phyloP scores from a whole-genome alignment of 2,329 filamentous ascomycete genomes.

The Fusarium sterilihyphosum region DNA sequence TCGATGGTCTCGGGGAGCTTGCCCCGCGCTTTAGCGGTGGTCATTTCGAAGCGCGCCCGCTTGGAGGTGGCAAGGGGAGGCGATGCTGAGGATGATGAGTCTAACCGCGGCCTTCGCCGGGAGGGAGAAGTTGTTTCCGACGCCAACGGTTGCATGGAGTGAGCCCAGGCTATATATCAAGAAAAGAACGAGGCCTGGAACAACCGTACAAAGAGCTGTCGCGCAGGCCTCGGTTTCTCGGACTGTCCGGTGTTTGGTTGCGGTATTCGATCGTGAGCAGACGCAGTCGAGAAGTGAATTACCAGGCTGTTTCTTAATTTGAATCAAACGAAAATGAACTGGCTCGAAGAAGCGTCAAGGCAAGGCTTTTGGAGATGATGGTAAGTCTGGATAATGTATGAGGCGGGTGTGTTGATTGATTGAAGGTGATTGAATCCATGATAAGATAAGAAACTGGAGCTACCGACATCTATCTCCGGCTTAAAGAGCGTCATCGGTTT shows the following conservation, averaged over 20 bases:
- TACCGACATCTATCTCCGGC: constrained; percentile 21
- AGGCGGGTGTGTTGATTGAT: constrained; percentile 39
- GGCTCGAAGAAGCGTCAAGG: not conserved
- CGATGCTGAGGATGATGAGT: constrained; percentile 48
- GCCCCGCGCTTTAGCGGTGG: constrained; percentile 51
- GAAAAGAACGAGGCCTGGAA: constrained; percentile 38
- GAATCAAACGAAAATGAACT: not conserved
- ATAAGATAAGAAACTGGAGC: constrained; percentile 43
- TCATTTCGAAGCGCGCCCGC: constrained; percentile 49
- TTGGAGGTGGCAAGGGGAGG: constrained; percentile 42
- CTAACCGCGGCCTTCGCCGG: constrained; percentile 52
- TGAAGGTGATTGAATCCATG: constrained; percentile 10
- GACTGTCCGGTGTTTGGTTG: constrained; percentile 18
- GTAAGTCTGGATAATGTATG: not conserved
- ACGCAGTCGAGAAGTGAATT: not conserved
- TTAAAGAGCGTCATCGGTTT: constrained; percentile 17
- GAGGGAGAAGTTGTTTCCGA: constrained; percentile 47
- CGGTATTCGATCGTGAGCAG: not conserved
- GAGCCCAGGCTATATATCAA: not conserved
- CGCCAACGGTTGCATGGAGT: constrained; percentile 49
- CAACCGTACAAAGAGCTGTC: constrained; percentile 42
- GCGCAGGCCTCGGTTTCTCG: constrained; percentile 41
- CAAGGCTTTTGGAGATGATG: not conserved
- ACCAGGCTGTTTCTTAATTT: not conserved
- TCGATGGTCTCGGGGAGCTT: constrained; percentile 53